Conservation (phyloP, 768 basidiomycete species). For the Termitomyces sp. region DNA sequence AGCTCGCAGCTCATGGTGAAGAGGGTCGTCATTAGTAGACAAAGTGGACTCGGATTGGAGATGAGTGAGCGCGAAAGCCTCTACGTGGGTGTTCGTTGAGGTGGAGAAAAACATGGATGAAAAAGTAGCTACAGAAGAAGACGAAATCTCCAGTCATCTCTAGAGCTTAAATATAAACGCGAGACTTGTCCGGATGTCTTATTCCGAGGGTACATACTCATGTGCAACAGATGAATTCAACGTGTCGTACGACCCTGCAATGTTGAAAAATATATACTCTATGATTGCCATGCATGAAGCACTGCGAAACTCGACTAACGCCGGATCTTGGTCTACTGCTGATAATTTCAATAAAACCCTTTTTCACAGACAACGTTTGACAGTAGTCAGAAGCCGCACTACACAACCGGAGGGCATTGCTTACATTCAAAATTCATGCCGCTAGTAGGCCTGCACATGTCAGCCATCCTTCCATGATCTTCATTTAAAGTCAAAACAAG, state of each 20-base stretch:
- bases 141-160: not conserved
- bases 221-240: not conserved
- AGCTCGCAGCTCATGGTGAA: conserved; percentile 1
- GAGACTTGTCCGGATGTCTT: not conserved
- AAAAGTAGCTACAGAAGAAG: not conserved
- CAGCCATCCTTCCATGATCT: not conserved
- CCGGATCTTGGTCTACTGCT: not conserved
- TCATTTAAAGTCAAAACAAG: not conserved
- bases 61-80: conserved; percentile 10
- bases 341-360: not conserved
- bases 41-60: conserved; percentile 5
- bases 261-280: not conserved
- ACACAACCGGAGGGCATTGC: not conserved
- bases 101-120: not conserved
- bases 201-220: not conserved
- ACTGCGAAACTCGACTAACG: not conserved
- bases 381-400: not conserved
- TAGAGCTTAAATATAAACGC: not conserved
- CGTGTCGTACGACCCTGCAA: not conserved
- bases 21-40: not conserved
- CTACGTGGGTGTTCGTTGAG: conserved; percentile 5
- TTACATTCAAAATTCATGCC: not conserved
- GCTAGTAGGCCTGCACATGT: not conserved
- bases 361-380: not conserved
- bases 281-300: not conserved